A percentile compares a stretch with the other conserved stretches of the same genome.
Conservation (phyloP, 1,284 basidiomycete species). For the Trametes hirsuta region DNA sequence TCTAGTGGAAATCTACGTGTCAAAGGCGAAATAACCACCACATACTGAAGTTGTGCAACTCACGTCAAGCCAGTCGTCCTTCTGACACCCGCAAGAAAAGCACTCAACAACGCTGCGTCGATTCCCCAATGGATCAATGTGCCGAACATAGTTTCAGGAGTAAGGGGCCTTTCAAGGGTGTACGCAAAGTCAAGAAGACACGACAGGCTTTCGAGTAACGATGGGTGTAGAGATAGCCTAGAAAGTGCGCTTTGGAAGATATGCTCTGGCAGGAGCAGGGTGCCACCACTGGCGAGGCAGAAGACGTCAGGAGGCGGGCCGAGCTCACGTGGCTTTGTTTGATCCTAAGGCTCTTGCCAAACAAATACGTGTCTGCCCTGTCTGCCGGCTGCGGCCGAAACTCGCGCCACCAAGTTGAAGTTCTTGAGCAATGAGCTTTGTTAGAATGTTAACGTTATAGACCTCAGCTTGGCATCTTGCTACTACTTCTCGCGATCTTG, state of each 20-base stretch:
- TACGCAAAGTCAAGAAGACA: not conserved
- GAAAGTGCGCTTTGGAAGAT: too few species aligned
- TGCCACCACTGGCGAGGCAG: not conserved
- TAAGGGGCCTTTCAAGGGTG: not conserved
- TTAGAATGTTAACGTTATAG: too few species aligned
- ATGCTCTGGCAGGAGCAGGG: not conserved
- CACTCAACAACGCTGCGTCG: slow-evolving; percentile 77
- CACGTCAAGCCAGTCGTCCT: slow-evolving; percentile 83
- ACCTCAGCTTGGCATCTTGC: too few species aligned
- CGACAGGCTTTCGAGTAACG: too few species aligned
- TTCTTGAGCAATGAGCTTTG: too few species aligned
- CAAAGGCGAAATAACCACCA: not conserved
- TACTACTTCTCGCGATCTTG: too few species aligned
- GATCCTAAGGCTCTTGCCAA: slow-evolving; percentile 31
- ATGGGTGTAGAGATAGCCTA: too few species aligned
- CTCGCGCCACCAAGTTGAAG: too few species aligned
- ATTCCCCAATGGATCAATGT: slow-evolving; percentile 71
- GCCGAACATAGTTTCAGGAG: slow-evolving; percentile 53
- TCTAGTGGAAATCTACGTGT: slow-evolving; percentile 38
- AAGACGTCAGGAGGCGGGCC: slow-evolving; percentile 3
- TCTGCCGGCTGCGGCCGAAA: too few species aligned
- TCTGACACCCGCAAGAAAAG: slow-evolving; percentile 79
- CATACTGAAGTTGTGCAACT: slow-evolving; percentile 31
- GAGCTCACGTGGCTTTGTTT: slow-evolving; percentile 31
- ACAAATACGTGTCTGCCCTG: slow-evolving; percentile 9